Percentiles rank a stretch among this genome's conserved stretches.
These are phyloP conservation scores for Kwoniella europaea DNA, from an alignment of 768 basidiomycete genomes.

Conservation along the genomic window DNA sequence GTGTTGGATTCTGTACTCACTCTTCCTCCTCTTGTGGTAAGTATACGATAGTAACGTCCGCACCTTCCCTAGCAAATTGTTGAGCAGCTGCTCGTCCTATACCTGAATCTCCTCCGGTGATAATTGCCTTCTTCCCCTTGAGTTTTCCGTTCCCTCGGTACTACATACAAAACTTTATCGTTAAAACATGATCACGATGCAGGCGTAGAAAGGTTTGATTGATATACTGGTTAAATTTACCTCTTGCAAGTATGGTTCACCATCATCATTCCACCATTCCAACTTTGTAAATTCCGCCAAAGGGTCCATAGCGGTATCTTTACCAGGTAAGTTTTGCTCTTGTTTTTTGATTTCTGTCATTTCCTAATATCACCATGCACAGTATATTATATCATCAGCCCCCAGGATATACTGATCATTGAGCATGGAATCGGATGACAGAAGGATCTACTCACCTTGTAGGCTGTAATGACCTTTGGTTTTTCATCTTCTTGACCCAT, in stretches of 20 bases:
- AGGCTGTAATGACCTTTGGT: slow-evolving; percentile 51
- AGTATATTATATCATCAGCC: too few species aligned
- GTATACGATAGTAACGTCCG: slow-evolving; percentile 62
- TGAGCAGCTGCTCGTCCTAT: slow-evolving; percentile 53
- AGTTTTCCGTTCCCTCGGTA: slow-evolving; percentile 65
- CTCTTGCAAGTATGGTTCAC: slow-evolving; percentile 63
- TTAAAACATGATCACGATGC: too few species aligned
- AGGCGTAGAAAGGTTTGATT: background rate
- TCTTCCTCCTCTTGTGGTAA: slow-evolving; percentile 67
- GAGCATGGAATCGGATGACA: background rate
- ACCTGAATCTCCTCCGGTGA: slow-evolving; percentile 54
- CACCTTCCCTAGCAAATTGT: slow-evolving; percentile 60
- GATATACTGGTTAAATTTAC: slow-evolving; percentile 22
- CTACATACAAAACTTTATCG: slow-evolving; percentile 32
- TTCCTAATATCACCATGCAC: slow-evolving; percentile 23
- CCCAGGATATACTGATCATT: too few species aligned
- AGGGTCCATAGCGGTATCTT: slow-evolving; percentile 64
- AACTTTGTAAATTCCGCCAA: slow-evolving; percentile 53
- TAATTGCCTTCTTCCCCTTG: slow-evolving; percentile 54
- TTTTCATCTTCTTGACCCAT: slow-evolving; percentile 41
- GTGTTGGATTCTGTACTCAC: slow-evolving; percentile 41
- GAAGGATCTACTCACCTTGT: slow-evolving; percentile 29
- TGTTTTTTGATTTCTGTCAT: slow-evolving; percentile 56
- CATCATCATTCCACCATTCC: slow-evolving; percentile 64
- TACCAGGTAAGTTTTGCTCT: slow-evolving; percentile 63